Conservation (phyloP, 768 basidiomycete species). For the Auricularia heimuer region DNA sequence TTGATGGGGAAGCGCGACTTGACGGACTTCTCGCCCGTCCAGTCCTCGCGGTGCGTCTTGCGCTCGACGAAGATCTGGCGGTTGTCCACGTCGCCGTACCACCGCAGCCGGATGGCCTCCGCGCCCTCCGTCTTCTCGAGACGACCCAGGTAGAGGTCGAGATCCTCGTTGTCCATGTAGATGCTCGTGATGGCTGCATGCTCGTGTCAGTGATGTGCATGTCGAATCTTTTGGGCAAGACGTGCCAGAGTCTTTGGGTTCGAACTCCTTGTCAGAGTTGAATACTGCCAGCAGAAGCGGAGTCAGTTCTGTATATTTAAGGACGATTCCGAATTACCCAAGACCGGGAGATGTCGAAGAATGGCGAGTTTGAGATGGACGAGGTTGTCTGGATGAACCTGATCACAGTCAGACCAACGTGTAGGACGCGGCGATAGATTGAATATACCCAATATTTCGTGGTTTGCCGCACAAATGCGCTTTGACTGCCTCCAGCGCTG, state of each 20-base stretch:
- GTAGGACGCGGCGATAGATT: background rate
- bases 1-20: slow-evolving; percentile 76
- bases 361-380: slow-evolving; percentile 91
- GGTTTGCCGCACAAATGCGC: slow-evolving; percentile 95
- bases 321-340: slow-evolving; percentile 44
- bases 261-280: slow-evolving; percentile 88
- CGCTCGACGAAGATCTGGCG: slow-evolving; percentile 84
- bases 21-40: slow-evolving; percentile 70
- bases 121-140: slow-evolving; percentile 98
- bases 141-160: slow-evolving; percentile 92
- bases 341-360: slow-evolving; percentile 82
- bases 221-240: background rate
- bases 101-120: slow-evolving; percentile 89
- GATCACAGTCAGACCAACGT: background rate
- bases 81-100: slow-evolving; percentile 85
- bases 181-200: slow-evolving; percentile 83
- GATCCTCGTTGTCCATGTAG: slow-evolving; percentile 92
- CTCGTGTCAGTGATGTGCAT: background rate
- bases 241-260: slow-evolving; percentile 66
- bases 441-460: slow-evolving; percentile 90
- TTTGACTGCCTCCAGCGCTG: slow-evolving; percentile 89
- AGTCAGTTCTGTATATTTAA: no score
- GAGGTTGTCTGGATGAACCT: slow-evolving; percentile 87
- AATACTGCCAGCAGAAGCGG: slow-evolving; percentile 48
- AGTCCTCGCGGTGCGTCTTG: slow-evolving; percentile 93